Evolutionary conservation across 352 stramenopile species (phyloP).

Genomic region (Hyaloperonospora brassicae): DNA sequence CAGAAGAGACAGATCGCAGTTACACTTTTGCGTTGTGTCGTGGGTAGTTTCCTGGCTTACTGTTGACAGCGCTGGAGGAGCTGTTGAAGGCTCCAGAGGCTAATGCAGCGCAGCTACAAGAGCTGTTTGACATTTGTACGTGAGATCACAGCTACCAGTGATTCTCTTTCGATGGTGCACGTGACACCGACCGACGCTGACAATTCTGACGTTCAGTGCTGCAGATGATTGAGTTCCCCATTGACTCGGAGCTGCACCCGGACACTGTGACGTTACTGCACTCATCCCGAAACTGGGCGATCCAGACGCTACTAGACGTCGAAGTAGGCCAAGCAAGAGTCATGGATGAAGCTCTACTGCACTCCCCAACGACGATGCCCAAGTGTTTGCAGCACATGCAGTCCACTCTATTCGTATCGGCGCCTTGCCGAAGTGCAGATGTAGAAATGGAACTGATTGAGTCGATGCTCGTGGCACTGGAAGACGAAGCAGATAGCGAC

Average conservation of each 20-base stretch:
- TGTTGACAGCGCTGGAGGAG: constrained; percentile 20
- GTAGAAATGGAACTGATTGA: constrained; percentile 27
- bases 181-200: constrained; percentile 2
- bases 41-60: constrained; percentile 18
- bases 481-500: constrained; percentile 6
- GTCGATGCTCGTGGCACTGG: constrained; percentile 19
- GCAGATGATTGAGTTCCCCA: constrained; percentile 36
- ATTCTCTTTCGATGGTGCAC: not conserved
- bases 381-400: constrained; percentile 31
- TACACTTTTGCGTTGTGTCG: not conserved
- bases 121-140: constrained; percentile 28
- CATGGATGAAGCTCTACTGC: constrained; percentile 1
- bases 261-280: constrained; percentile 21
- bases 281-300: constrained; percentile 26
- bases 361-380: constrained; percentile 5
- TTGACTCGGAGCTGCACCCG: constrained; percentile 11
- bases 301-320: constrained; percentile 32
- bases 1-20: not conserved
- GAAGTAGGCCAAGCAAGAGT: constrained; percentile 1
- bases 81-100: constrained; percentile 14
- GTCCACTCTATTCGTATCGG: constrained; percentile 26
- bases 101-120: constrained; percentile 21
- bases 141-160: not conserved
- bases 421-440: constrained; percentile 15
- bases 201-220: constrained; percentile 22